Base-by-base conservation (phyloP, 768 basidiomycete species). In the Rhizopogon rudus region DNA sequence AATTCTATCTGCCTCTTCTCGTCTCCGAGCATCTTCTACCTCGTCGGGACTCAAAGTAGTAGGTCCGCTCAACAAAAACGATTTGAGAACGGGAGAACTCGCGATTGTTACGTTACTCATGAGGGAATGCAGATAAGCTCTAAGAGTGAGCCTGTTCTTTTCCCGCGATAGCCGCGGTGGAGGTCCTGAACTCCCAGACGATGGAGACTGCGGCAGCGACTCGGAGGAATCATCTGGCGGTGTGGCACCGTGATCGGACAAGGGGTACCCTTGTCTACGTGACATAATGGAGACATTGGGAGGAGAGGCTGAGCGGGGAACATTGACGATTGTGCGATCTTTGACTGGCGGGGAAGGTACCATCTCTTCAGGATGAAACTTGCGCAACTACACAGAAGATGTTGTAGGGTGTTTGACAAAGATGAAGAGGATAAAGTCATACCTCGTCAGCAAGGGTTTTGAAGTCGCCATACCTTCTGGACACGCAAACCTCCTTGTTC, bases 391-490 rank as follows among this genome's bases (percentile, higher is more conserved):
- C 8, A 33, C 17, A 42, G 1, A 25, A 22, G 46, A 71, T 54
- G 57, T 54, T n/a, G 51, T 13, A 48, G n/a, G 52, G 9, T n/a
- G 14, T 33, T 25, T 31, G 33, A 50, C 33, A 28, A 37, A 16
- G 22, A 44, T 31, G 9, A 29, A 10, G 35, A 39, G 7, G 13
- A 4, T 14, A 51, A 33, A 28, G 20, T 67, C 79, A 20, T 60
- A 90, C 94, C 77, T 97, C 93, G 46, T 85, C 81, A 2, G 87
- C 85, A 16, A 99, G 79, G 2, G 93, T 89, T 66, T 78, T 87
- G 70, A 99, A 99, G 68, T 99, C 97, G 6, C 96, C 96, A 67
- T 98, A 94, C 59, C 97, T 80, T 55, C 97, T 80, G 1, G 93
- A 90, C 5, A 98, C 97, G 69, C 84, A 93, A 1, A 93, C 79